Evolutionary conservation across 352 stramenopile species (phyloP), one percentile per base, ranked within the genome.

Genomic region (Peronospora belbahrii): DNA sequence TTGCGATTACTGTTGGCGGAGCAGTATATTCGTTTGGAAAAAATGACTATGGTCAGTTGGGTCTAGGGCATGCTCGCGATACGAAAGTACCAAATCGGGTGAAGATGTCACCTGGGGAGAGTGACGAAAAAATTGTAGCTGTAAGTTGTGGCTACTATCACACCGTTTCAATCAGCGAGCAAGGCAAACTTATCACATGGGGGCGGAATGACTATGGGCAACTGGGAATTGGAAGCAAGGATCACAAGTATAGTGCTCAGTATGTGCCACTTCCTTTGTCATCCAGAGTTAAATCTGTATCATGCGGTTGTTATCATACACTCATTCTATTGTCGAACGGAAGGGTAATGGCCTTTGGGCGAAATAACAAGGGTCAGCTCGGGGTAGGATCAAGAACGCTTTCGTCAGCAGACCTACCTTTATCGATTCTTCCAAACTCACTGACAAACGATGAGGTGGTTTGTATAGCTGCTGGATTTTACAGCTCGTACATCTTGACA

Each of bases 281-380:
- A 10, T 83, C 80, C 2, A 85, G 83, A 22, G 85, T 92, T 20
- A 74, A 66, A n/a, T 70, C 60, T 22, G 73, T 78, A 1, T 90
- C 83, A 0, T 94, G 80, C 27, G 83, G 83, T 2, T 94, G 83
- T 49, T 94, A 94, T 36, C 83, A 94, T 50, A 82, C 77, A 11
- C 50, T 94, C 2, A 73, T 94, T 45, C 19, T 94, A 20, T 64
- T 90, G 9, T 70, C 66, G 1, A 92, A 88, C 32, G 80, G 79
- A 3, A 67, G 78, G 0, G 77, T 90, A 9, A 91, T 94, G 80
- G 80, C 89, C 0, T 94, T 94, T 62, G 80, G 83, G 4, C 71
- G 83, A 31, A 94, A 94, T 57, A 94, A 94, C 52, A 94, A 94
- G 38, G 80, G 83, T 0, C 83, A 94, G 22, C 75, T 92, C 13